Evolutionary conservation across 306 rosid genomes (phyloP).

Genomic region (Dalbergia oliveri): DNA sequence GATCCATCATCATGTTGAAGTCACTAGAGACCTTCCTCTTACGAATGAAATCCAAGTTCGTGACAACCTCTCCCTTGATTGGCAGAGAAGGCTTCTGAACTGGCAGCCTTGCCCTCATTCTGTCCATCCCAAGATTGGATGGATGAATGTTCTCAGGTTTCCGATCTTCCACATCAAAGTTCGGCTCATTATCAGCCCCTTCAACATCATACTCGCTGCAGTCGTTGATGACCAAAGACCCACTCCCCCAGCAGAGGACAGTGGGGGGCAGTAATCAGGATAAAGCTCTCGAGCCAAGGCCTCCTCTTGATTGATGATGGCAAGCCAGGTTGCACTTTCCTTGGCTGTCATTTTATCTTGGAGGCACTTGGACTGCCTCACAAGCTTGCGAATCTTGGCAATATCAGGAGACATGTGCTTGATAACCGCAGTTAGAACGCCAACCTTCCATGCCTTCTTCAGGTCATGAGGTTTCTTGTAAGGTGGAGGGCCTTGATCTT

Average conservation of each 20-base stretch:
- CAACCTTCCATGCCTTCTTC: conserved; percentile 93
- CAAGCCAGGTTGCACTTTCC: conserved; percentile 93
- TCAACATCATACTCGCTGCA: conserved; percentile 85
- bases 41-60: conserved; percentile 65
- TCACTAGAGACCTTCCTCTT: conserved; percentile 70
- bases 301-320: conserved; percentile 87
- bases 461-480: conserved; percentile 95
- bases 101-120: conserved; percentile 55
- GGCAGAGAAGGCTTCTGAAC: conserved; percentile 56
- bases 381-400: conserved; percentile 87
- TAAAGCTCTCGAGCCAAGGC: conserved; percentile 68
- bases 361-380: conserved; percentile 84
- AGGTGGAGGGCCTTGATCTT: conserved; percentile 87
- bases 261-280: conserved; percentile 69
- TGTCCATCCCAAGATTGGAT: conserved; percentile 64
- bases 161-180: conserved; percentile 67
- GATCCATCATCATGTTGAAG: conserved; percentile 58
- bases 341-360: conserved; percentile 96
- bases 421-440: conserved; percentile 83
- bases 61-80: conserved; percentile 62
- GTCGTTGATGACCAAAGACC: conserved; percentile 65
- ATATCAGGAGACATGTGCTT: conserved; percentile 95
- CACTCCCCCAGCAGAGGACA: conserved; percentile 61
- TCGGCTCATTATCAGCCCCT: conserved; percentile 66
- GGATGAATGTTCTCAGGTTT: conserved; percentile 62